Percentiles rank a stretch among this genome's conserved stretches.
Evolutionary conservation across 2,329 filamentous ascomycete genomes (phyloP).

Genomic region (Chaetothyriales sp.): DNA sequence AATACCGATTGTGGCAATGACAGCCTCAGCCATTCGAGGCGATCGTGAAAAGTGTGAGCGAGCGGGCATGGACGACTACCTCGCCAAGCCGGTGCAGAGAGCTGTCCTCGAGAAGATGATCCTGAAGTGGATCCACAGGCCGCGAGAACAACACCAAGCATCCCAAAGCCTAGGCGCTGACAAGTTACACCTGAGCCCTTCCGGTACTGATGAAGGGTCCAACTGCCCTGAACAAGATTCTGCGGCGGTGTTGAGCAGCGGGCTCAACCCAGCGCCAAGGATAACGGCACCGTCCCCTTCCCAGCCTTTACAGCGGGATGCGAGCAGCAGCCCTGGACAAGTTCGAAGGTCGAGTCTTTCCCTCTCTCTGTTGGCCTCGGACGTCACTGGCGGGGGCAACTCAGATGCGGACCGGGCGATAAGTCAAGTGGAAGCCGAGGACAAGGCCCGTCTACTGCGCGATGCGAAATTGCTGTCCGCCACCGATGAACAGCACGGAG

Average conservation of each 20-base stretch:
- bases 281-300: background rate
- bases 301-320: background rate
- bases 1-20: slow-evolving; percentile 71
- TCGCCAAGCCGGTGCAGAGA: slow-evolving; percentile 60
- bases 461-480: slow-evolving; percentile 43
- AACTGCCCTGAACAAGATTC: slow-evolving; percentile 12
- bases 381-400: slow-evolving; percentile 6
- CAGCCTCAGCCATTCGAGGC: slow-evolving; percentile 63
- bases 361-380: slow-evolving; percentile 19
- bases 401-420: slow-evolving; percentile 34
- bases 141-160: background rate
- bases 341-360: slow-evolving; percentile 17
- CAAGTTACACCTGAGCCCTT: background rate
- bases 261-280: slow-evolving; percentile 1
- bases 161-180: background rate
- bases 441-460: slow-evolving; percentile 40
- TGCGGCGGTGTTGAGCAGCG: background rate
- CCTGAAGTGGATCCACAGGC: slow-evolving; percentile 46
- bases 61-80: slow-evolving; percentile 64
- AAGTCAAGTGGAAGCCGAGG: slow-evolving; percentile 38
- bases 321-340: background rate
- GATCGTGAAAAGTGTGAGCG: slow-evolving; percentile 60
- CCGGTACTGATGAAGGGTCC: slow-evolving; percentile 13
- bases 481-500: slow-evolving; percentile 21
- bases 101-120: slow-evolving; percentile 57